phyloP scores from a whole-genome alignment of 371 early-diverging fungal genomes.

The Mortierella sp. region DNA sequence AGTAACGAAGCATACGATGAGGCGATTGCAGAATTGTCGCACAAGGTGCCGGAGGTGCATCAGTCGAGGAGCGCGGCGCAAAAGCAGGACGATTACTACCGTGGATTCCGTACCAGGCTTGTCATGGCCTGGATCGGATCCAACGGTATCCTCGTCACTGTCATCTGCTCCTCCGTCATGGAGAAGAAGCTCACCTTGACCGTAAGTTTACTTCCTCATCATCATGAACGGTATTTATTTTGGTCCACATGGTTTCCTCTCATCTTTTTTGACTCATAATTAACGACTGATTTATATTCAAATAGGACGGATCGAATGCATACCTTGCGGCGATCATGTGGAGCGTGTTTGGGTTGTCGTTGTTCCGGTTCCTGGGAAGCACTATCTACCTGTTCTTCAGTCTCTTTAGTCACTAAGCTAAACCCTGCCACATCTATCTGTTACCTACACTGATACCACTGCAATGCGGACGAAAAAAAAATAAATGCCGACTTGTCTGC shows the following conservation, averaged over 20 bases:
- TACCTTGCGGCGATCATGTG: slow-evolving; percentile 89
- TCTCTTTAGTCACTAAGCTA: slow-evolving; percentile 40
- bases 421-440: not conserved
- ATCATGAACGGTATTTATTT: no score
- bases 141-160: slow-evolving; percentile 84
- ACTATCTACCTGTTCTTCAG: slow-evolving; percentile 66
- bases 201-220: slow-evolving; percentile 21
- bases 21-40: slow-evolving; percentile 67
- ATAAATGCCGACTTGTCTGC: not conserved
- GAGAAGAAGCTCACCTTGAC: slow-evolving; percentile 58
- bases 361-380: slow-evolving; percentile 86
- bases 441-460: not conserved
- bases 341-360: slow-evolving; percentile 82
- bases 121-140: slow-evolving; percentile 89
- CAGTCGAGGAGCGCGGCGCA: slow-evolving; percentile 80
- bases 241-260: not conserved
- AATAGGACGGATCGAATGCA: slow-evolving; percentile 63
- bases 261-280: not conserved
- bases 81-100: slow-evolving; percentile 90
- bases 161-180: slow-evolving; percentile 68
- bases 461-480: not conserved
- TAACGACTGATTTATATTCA: not conserved
- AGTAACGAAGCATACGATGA: slow-evolving; percentile 78
- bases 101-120: slow-evolving; percentile 85
- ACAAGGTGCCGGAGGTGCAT: slow-evolving; percentile 63